Percentiles rank a stretch among this genome's conserved stretches.
phyloP scores from a whole-genome alignment of 805 yeast genomes.

The Candida railenensis region DNA sequence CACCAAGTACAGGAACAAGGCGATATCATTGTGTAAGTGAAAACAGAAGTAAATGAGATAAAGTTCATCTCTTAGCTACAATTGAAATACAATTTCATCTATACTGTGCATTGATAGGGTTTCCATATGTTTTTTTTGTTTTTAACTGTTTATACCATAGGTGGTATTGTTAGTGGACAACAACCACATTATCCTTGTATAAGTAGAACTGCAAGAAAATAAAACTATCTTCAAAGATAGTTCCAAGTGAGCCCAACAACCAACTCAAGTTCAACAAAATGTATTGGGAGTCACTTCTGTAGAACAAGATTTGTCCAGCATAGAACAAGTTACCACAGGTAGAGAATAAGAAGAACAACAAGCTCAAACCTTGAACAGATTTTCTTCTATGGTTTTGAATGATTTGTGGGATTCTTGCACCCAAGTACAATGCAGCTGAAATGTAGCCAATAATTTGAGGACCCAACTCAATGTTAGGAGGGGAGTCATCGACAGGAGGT shows the following conservation, averaged over 20 bases:
- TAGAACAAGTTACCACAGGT: conserved; percentile 74
- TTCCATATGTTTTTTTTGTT: too few species aligned
- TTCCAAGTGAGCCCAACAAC: conserved; percentile 78
- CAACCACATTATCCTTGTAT: conserved; percentile 38
- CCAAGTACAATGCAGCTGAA: conserved; percentile 65
- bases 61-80: too few species aligned
- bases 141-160: too few species aligned
- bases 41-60: too few species aligned
- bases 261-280: conserved; percentile 65
- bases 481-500: conserved; percentile 18
- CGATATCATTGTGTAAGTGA: too few species aligned
- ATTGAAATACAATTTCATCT: too few species aligned
- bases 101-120: too few species aligned
- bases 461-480: conserved; percentile 39
- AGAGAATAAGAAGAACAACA: conserved; percentile 73
- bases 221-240: conserved; percentile 65
- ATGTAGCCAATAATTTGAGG: conserved; percentile 71
- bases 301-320: conserved; percentile 69
- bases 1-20: not conserved
- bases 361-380: conserved; percentile 83
- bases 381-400: conserved; percentile 73
- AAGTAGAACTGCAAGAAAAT: conserved; percentile 68
- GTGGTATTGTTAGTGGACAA: not conserved
- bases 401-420: conserved; percentile 83
- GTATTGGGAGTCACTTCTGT: conserved; percentile 61